Conservation (phyloP, 768 basidiomycete species). For the Kondoa malvinella region DNA sequence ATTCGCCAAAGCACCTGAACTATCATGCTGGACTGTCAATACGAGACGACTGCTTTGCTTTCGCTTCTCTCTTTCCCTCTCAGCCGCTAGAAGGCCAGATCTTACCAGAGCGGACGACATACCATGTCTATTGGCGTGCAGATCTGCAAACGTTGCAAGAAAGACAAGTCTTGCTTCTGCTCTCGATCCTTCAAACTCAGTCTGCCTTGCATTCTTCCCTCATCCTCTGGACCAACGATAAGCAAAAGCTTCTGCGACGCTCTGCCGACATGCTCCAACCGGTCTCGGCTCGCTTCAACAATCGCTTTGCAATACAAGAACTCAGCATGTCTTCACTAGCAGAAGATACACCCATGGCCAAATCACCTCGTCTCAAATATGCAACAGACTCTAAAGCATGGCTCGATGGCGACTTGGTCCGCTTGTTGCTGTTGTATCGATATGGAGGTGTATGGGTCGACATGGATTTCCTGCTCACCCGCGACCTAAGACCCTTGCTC, state of each 20-base stretch:
- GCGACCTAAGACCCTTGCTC: constrained; percentile 66
- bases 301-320: constrained; percentile 50
- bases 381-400: constrained; percentile 61
- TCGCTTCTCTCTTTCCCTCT: constrained; percentile 59
- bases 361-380: constrained; percentile 42
- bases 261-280: neutral
- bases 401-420: constrained; percentile 86
- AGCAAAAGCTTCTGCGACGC: constrained; percentile 38
- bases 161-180: constrained; percentile 77
- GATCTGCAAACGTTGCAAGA: constrained; percentile 66
- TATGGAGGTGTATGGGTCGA: constrained; percentile 92
- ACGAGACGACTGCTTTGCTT: constrained; percentile 78
- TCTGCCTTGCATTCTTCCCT: constrained; percentile 46
- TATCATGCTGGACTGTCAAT: constrained; percentile 67
- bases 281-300: constrained; percentile 29
- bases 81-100: constrained; percentile 21
- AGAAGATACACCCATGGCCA: constrained; percentile 57
- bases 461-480: constrained; percentile 84
- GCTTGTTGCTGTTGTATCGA: constrained; percentile 71
- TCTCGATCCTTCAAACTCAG: constrained; percentile 88
- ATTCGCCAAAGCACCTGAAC: constrained; percentile 47
- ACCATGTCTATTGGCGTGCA: constrained; percentile 85
- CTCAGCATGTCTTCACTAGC: constrained; percentile 55
- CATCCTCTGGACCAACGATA: constrained; percentile 82
- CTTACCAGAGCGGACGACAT: constrained; percentile 38